Percentiles rank a stretch among this genome's conserved stretches.
Conservation (phyloP, 2,329 filamentous ascomycete genomes). For the Septoria linicola region DNA sequence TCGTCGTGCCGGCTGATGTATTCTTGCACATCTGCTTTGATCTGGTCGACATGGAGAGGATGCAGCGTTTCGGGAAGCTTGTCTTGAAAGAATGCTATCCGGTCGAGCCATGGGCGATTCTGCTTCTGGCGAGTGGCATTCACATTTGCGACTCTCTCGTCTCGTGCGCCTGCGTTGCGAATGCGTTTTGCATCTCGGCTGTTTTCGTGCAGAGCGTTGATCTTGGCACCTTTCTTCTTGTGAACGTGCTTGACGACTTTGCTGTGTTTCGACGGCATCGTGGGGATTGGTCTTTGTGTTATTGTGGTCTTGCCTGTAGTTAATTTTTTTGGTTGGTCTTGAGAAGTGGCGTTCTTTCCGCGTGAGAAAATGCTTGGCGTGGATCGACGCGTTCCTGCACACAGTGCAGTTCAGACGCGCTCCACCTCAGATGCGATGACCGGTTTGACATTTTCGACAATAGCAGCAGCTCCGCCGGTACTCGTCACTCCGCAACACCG, state of each 20-base stretch:
- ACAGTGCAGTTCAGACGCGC: not conserved
- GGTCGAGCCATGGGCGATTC: constrained; percentile 63
- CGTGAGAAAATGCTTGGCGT: not conserved
- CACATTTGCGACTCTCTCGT: constrained; percentile 76
- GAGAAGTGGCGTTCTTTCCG: too few relatives aligned
- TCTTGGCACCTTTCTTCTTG: constrained; percentile 82
- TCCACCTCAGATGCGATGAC: not conserved
- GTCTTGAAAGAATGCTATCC: constrained; percentile 68
- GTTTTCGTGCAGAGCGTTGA: constrained; percentile 78
- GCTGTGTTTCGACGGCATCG: constrained; percentile 70
- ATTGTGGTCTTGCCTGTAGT: not conserved
- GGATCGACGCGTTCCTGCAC: not conserved
- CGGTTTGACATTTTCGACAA: not conserved
- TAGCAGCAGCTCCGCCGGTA: too few relatives aligned
- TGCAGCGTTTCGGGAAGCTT: constrained; percentile 37
- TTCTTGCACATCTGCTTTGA: constrained; percentile 53
- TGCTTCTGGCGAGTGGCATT: constrained; percentile 68
- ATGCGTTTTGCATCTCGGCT: constrained; percentile 82
- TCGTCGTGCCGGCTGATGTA: constrained; percentile 65
- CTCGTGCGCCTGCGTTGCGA: constrained; percentile 73
- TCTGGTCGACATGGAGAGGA: constrained; percentile 55
- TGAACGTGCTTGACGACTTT: constrained; percentile 88
- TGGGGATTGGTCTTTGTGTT: constrained; percentile 25
- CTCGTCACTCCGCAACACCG: constrained; percentile 24
- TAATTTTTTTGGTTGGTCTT: too few relatives aligned